phyloP scores from a whole-genome alignment of 2,329 filamentous ascomycete genomes.

The Colletotrichum cuscutae region DNA sequence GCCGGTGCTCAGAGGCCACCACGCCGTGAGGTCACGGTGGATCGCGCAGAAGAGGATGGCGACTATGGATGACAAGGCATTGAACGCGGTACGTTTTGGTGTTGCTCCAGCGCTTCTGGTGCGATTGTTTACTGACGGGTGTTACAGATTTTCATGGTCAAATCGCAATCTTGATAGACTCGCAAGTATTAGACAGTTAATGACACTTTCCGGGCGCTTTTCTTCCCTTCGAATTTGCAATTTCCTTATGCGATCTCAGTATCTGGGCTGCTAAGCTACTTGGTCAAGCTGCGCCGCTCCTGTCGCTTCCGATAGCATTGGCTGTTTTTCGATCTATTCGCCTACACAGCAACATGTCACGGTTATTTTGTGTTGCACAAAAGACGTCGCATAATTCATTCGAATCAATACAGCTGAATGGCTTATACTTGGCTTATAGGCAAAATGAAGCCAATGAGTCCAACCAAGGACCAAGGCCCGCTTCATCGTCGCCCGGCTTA shows the following conservation, averaged over 20 bases:
- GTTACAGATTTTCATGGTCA: conserved; percentile 75
- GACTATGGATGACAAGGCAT: conserved; percentile 80
- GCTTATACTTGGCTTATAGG: neutral
- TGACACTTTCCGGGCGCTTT: neutral
- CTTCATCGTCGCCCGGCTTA: neutral
- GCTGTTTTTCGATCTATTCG: no score
- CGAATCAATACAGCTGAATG: neutral
- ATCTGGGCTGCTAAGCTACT: neutral
- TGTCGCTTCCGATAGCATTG: no score
- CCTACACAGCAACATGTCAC: neutral
- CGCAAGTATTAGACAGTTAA: neutral
- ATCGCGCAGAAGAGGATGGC: conserved; percentile 91
- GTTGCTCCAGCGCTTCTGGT: neutral
- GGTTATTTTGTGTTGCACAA: neutral
- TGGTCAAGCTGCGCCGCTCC: neutral
- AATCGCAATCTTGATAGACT: conserved; percentile 43
- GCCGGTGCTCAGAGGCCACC: conserved; percentile 64
- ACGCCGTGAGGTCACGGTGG: conserved; percentile 81
- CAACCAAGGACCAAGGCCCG: neutral
- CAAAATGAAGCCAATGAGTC: no score
- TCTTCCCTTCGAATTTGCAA: neutral
- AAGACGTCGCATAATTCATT: neutral
- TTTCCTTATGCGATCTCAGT: neutral
- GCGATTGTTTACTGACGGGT: conserved; percentile 35
- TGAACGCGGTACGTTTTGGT: conserved; percentile 78